Evolutionary conservation across 257 asterid species (phyloP).

Genomic region (Fraxinus pennsylvanica): DNA sequence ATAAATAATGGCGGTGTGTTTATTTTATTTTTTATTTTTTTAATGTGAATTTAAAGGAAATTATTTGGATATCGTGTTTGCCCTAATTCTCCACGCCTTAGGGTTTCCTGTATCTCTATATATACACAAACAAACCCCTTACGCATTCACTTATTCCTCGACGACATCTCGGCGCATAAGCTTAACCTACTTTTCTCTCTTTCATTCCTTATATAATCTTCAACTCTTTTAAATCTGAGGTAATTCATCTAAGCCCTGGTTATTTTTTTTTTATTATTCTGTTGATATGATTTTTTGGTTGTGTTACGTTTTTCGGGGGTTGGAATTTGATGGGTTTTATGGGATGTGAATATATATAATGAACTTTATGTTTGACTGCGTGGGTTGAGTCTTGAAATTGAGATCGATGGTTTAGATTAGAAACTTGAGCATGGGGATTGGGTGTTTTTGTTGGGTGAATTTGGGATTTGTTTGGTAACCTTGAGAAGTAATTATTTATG

Average conservation of each 20-base stretch:
- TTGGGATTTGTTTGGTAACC: neutral
- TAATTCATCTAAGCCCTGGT: neutral
- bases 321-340: neutral
- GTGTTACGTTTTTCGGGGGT: neutral
- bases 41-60: neutral
- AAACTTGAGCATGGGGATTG: neutral
- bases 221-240: conserved; percentile 27
- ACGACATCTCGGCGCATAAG: conserved; percentile 29
- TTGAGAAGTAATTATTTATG: neutral
- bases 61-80: neutral
- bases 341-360: neutral
- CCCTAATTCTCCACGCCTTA: conserved; percentile 34
- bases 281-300: neutral
- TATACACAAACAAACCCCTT: conserved; percentile 24
- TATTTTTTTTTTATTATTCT: neutral
- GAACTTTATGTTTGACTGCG: neutral
- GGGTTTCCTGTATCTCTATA: conserved; percentile 36
- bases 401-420: neutral
- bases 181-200: neutral
- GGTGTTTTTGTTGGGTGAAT: neutral
- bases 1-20: neutral
- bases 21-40: neutral
- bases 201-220: conserved; percentile 11
- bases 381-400: neutral
- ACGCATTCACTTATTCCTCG: conserved; percentile 13